A percentile compares a stretch with the other conserved stretches of the same genome.
Conservation (phyloP, 164 flowering plant genomes). For the Umbilicus rupestris region DNA sequence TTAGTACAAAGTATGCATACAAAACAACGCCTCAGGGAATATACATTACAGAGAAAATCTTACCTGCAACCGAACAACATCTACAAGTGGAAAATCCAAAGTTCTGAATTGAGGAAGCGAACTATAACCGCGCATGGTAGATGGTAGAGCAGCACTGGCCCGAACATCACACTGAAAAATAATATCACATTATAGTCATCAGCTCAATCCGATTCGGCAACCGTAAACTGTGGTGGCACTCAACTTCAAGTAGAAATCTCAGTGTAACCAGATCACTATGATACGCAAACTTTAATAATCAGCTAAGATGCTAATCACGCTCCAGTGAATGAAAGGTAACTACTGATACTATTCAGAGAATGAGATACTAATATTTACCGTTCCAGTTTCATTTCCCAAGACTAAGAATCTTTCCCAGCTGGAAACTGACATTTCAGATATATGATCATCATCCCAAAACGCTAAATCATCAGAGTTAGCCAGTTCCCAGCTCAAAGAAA, state of each 20-base stretch:
- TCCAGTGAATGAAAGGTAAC: background rate
- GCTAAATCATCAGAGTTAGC: conserved; percentile 55
- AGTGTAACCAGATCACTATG: background rate
- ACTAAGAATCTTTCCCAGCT: conserved; percentile 79
- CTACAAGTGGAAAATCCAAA: conserved; percentile 39
- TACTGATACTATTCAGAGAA: background rate
- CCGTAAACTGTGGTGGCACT: background rate
- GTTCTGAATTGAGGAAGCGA: conserved; percentile 20
- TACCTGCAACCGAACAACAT: conserved; percentile 71
- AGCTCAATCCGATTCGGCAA: background rate
- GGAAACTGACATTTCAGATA: conserved; percentile 22
- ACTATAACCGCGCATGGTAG: conserved; percentile 13
- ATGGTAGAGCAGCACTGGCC: conserved; percentile 45
- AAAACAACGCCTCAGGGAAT: background rate
- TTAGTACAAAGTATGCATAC: conserved; percentile 8
- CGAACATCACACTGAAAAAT: conserved; percentile 58
- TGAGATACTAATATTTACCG: conserved; percentile 31
- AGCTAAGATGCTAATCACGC: background rate
- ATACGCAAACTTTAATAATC: background rate
- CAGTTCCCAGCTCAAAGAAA: conserved; percentile 64
- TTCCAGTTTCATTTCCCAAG: conserved; percentile 70
- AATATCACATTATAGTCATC: conserved; percentile 9
- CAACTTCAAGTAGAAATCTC: background rate
- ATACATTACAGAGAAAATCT: conserved; percentile 1
- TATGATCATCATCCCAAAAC: conserved; percentile 38